These are phyloP conservation scores for Eutypa lata DNA, from an alignment of 2,329 filamentous ascomycete genomes.

Conservation along the genomic window DNA sequence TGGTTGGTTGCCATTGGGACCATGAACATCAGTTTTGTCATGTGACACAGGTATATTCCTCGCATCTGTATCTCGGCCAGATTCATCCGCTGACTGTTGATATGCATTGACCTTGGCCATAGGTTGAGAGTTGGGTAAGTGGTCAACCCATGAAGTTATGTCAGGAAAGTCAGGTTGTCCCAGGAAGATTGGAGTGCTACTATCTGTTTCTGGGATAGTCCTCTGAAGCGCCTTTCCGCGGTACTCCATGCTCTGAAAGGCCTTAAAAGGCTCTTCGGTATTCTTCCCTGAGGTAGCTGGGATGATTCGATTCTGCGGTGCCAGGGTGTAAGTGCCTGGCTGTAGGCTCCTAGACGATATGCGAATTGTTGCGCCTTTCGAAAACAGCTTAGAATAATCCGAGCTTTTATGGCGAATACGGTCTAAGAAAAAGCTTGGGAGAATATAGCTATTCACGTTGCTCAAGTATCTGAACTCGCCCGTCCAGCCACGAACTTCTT, in stretches of 20 bases:
- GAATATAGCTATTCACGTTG: constrained; percentile 5
- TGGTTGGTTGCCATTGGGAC: neutral
- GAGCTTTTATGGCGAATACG: constrained; percentile 1
- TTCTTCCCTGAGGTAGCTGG: neutral
- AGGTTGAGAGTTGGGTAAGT: neutral
- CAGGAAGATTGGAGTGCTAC: neutral
- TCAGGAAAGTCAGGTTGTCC: neutral
- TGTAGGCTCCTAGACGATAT: neutral
- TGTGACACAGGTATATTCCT: neutral
- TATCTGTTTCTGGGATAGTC: neutral
- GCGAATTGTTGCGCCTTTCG: constrained; percentile 10
- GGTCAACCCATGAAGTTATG: neutral
- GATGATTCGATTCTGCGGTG: neutral
- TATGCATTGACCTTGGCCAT: neutral
- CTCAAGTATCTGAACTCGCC: constrained; percentile 16
- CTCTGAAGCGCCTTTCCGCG: constrained; percentile 2
- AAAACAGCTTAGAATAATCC: constrained; percentile 14
- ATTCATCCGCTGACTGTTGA: neutral
- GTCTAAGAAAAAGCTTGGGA: constrained; percentile 19
- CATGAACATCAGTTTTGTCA: neutral
- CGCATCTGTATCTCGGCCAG: neutral
- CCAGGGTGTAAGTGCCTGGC: neutral
- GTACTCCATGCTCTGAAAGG: constrained; percentile 7
- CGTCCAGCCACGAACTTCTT: constrained; percentile 8
- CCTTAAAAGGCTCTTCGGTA: neutral